Evolutionary conservation across 1,284 basidiomycete species (phyloP).

Genomic region (Mixia osmundae): DNA sequence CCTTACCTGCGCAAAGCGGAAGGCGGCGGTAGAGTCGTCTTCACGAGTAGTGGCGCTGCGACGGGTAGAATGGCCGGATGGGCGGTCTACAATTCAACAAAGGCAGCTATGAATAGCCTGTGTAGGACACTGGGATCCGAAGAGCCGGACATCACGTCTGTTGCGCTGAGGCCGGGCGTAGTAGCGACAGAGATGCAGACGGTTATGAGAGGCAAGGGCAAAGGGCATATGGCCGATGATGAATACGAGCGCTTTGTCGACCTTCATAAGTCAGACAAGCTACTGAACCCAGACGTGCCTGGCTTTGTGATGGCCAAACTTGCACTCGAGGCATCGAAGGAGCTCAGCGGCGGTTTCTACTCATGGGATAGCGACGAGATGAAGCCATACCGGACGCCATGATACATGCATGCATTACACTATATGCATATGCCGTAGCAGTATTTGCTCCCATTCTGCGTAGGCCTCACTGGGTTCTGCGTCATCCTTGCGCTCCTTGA

Average conservation of each 20-base stretch:
- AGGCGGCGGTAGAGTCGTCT: conserved; percentile 47
- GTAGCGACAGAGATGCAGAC: conserved; percentile 32
- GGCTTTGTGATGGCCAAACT: conserved; percentile 42
- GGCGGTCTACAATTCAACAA: conserved; percentile 53
- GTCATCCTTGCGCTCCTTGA: too few relatives aligned
- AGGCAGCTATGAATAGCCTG: conserved; percentile 66
- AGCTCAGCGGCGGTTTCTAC: conserved; percentile 48
- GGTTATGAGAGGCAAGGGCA: conserved; percentile 12
- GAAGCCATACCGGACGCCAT: too few relatives aligned
- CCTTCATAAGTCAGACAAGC: conserved; percentile 35
- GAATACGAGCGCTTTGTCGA: too few relatives aligned
- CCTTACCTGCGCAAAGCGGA: conserved; percentile 36
- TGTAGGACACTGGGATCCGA: conserved; percentile 54
- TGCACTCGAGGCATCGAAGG: conserved; percentile 21
- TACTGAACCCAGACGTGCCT: conserved; percentile 28
- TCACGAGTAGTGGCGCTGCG: conserved; percentile 60
- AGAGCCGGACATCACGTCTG: conserved; percentile 43
- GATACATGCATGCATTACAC: too few relatives aligned
- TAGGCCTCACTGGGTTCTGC: too few relatives aligned
- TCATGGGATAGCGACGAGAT: too few relatives aligned
- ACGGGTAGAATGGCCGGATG: conserved; percentile 38
- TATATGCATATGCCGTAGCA: too few relatives aligned
- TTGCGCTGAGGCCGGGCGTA: conserved; percentile 61
- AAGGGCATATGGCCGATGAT: too few relatives aligned
- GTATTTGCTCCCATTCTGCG: too few relatives aligned